Base-by-base conservation (phyloP, 805 yeast genomes). In the Candida ovalis region DNA sequence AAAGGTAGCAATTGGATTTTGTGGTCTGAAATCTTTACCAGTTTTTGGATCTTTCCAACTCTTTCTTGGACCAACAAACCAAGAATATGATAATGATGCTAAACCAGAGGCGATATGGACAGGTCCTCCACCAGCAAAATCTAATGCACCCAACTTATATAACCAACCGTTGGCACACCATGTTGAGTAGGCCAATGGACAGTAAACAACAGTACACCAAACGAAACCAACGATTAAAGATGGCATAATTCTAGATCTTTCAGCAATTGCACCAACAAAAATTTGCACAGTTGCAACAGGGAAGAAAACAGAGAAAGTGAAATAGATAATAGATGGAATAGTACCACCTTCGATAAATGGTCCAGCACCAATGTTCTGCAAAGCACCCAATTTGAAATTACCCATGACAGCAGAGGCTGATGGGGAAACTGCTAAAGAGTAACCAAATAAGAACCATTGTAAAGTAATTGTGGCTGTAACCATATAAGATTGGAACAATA, bases 51-150 rank as follows among this genome's bases (percentile, higher is more conserved):
- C 60, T 40, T 57, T 54, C 66, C 66, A 62, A 28, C 55, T 52
- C 60, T 60, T 61, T 48, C 78, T 60, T 45, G 71, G 71, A n/a
- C 78, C 78, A 42, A 74, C 50, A 48, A 61, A 73, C 52, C 64
- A 61, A 5, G 76, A 71, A 52, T 69, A 74, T n/a, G 73, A 65
- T 27, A 73, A 56, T 3, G 77, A 69, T 2, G 76, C 70, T 25
- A 67, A 63, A 38, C 77, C 77, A 5, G 74, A 64, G 5, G 76
- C 69, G 46, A 74, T 67, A 58, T 74, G 78, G 28, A 74, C 78
- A 1, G 77, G 77, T 25, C 77, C 77, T 33, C 78, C 78, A 37
- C 78, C 78, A 7, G 77, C 77, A 58, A 74, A 74, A 54, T 74
- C 78, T 46, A 74, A 64, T 3, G 70, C 72, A 4, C 77, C 78